Conservation (phyloP, 208 protist species). For the Leishmania amazonensis region DNA sequence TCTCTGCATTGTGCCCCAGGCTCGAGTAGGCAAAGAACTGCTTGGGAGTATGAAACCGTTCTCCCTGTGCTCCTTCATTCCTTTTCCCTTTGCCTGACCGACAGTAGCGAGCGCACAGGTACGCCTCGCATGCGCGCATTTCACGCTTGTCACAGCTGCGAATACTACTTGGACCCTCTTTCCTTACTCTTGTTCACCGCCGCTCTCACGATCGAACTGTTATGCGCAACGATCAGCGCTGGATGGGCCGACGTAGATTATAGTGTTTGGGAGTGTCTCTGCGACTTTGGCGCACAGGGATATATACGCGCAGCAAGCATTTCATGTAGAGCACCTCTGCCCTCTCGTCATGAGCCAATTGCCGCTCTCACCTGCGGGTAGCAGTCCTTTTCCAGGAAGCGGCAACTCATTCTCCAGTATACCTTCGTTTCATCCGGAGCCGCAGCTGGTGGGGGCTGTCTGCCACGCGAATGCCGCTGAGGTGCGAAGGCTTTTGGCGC, state of each 20-base stretch:
- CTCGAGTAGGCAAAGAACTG: not conserved
- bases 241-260: not conserved
- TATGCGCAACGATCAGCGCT: not conserved
- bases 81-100: not conserved
- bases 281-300: not conserved
- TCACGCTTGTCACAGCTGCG: not conserved
- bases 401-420: not conserved
- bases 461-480: constrained; percentile 9
- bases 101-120: not conserved
- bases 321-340: not conserved
- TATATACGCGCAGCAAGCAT: not conserved
- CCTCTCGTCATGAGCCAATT: constrained; percentile 12
- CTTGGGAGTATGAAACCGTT: not conserved
- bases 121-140: not conserved
- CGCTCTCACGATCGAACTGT: not conserved
- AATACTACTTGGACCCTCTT: not conserved
- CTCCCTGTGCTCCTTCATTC: not conserved
- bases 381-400: not conserved
- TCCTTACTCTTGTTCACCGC: too few relatives aligned
- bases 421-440: constrained; percentile 2
- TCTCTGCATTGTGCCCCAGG: not conserved
- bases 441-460: constrained; percentile 12
- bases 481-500: constrained; percentile 17
- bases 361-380: not conserved
- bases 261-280: too few relatives aligned